phyloP scores from a whole-genome alignment of 768 basidiomycete species.

The Lactifluus rugatus region DNA sequence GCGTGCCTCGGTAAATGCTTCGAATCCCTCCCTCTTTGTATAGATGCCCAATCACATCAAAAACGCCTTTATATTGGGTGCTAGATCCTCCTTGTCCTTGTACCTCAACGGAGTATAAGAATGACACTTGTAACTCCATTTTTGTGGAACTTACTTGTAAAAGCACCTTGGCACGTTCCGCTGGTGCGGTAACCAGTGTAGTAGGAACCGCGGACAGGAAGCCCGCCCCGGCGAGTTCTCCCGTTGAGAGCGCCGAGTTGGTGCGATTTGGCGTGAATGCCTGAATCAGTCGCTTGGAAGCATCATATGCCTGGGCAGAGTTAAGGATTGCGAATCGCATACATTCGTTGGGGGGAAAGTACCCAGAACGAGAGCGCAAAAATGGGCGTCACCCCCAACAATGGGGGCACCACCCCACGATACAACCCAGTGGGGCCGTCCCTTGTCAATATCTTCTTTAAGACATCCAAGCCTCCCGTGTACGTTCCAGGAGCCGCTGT shows the following conservation, averaged over 20 bases:
- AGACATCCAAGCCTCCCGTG: conserved; percentile 87
- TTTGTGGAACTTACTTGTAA: conserved; percentile 54
- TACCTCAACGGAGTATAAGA: conserved; percentile 65
- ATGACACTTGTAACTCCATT: not conserved
- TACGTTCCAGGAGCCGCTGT: conserved; percentile 85
- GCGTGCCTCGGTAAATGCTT: conserved; percentile 87
- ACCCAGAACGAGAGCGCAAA: conserved; percentile 99
- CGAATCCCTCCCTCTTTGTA: conserved; percentile 90
- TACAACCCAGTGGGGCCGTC: conserved; percentile 87
- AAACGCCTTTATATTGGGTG: conserved; percentile 76
- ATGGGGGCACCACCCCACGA: conserved; percentile 87
- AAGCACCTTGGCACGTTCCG: conserved; percentile 93
- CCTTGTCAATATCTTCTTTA: conserved; percentile 79
- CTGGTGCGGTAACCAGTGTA: conserved; percentile 88
- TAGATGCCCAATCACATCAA: conserved; percentile 82
- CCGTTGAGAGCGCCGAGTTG: conserved; percentile 49
- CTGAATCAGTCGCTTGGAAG: conserved; percentile 80
- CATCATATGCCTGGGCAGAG: conserved; percentile 70
- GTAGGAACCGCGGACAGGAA: conserved; percentile 91
- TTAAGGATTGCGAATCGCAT: not conserved
- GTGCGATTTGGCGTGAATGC: conserved; percentile 68
- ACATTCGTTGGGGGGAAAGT: conserved; percentile 19
- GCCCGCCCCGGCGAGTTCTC: conserved; percentile 85
- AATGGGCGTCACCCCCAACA: conserved; percentile 93
- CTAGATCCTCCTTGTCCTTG: conserved; percentile 77